Evolutionary conservation across 2,329 filamentous ascomycete genomes (phyloP), one percentile per base, ranked within the genome.

Genomic region (Hypomyces perniciosus): DNA sequence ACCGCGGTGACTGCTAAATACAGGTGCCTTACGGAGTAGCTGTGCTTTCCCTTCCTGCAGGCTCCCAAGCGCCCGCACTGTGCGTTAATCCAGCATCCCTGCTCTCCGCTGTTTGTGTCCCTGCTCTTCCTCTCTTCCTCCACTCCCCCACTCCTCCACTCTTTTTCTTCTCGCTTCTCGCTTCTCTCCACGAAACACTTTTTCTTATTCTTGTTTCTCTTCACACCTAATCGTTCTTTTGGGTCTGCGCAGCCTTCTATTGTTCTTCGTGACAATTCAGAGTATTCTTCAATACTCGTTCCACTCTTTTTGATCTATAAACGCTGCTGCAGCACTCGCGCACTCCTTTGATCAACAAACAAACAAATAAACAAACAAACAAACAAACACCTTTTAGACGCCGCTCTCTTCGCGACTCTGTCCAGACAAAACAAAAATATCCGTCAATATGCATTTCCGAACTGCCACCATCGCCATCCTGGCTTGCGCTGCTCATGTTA

Each of bases 371-470:
- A n/a, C n/a, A n/a, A 46, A 38, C 42, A 44, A 12, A 20, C 43
- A 41, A 42, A 42, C 37, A 42, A 20, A 40, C 28, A 50, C 39
- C 34, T 9, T n/a, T 30, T 20, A 20, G 20, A 20, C 20, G 20
- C 20, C 20, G 20, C 20, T 20, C 20, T 3, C 20, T 20, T 27
- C 31, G 46, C 31, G 33, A 30, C 37, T 10, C 39, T 40, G 29
- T 28, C 35, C 33, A 52, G 38, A 54, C 55, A 54, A 59, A 54
- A 34, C 44, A 54, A 52, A 27, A 6, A 10, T n/a, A 33, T 29
- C 43, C 50, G 47, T 50, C 62, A 68, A 61, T 40, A 71, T 71
- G 69, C 65, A 65, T 51, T 67, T 70, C 64, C 56, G 58, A 57
- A 58, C 60, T 49, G 56, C 64, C 47, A 61, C 61, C 50, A 38